Conservation (phyloP, 345 rosid species). For the Turritis glabra region DNA sequence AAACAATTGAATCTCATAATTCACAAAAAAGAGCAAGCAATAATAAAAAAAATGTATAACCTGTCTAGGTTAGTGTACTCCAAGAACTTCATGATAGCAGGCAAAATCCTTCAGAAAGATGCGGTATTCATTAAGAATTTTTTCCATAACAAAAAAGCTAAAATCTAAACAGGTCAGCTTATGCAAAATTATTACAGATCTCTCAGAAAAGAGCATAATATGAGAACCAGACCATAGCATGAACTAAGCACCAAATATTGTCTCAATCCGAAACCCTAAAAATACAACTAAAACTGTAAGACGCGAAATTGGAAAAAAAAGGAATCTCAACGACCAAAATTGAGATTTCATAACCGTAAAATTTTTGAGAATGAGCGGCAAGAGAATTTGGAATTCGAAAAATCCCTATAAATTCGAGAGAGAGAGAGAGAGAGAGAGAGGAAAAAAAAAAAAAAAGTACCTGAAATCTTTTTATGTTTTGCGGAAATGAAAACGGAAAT, state of each 20-base stretch:
- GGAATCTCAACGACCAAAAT: conserved; percentile 2
- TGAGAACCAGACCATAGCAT: not conserved
- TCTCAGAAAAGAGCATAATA: not conserved
- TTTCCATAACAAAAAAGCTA: not conserved
- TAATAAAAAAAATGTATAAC: not conserved
- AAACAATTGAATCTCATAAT: not conserved
- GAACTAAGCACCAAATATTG: not conserved
- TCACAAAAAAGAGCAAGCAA: not conserved
- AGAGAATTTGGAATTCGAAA: conserved; percentile 9
- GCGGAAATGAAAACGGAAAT: not conserved
- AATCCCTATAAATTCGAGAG: conserved; percentile 1
- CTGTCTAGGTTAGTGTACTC: conserved; percentile 75
- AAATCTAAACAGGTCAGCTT: not conserved
- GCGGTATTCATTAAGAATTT: not conserved
- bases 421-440: too few species aligned
- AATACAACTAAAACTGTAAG: not conserved
- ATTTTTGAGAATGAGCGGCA: conserved; percentile 2
- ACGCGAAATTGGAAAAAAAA: not conserved
- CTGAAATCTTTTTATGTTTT: not conserved
- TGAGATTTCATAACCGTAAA: not conserved
- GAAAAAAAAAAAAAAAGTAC: not conserved
- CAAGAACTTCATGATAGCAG: conserved; percentile 67
- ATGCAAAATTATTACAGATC: conserved; percentile 6
- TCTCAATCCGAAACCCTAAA: conserved; percentile 2
- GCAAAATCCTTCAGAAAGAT: not conserved